Evolutionary conservation across 1,284 basidiomycete species (phyloP).

Genomic region (Ganoderma meredithae): DNA sequence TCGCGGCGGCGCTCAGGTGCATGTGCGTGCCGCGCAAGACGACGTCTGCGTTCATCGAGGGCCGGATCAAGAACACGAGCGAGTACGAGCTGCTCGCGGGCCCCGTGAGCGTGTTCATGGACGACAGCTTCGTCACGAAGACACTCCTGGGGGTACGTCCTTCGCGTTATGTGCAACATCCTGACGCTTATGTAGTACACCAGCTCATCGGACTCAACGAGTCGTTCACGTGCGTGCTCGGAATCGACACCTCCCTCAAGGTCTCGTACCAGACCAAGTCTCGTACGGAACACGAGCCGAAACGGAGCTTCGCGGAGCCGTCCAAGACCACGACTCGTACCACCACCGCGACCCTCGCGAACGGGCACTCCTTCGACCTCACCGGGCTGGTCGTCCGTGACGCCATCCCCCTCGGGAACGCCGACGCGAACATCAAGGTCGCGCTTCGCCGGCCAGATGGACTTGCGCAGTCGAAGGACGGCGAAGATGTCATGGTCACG

Average conservation of each 20-base stretch:
- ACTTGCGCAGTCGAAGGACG: slow-evolving; percentile 54
- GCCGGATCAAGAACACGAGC: slow-evolving; percentile 58
- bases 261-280: slow-evolving; percentile 13
- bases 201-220: slow-evolving; percentile 57
- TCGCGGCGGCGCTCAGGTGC: slow-evolving; percentile 55
- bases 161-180: too few species aligned
- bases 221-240: slow-evolving; percentile 61
- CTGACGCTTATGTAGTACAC: neutral
- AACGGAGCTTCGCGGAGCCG: slow-evolving; percentile 48
- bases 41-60: slow-evolving; percentile 52
- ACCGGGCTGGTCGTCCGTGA: slow-evolving; percentile 55
- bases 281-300: slow-evolving; percentile 40
- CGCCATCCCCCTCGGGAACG: slow-evolving; percentile 52
- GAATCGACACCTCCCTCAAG: slow-evolving; percentile 50
- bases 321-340: slow-evolving; percentile 53
- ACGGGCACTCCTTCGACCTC: slow-evolving; percentile 56
- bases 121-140: slow-evolving; percentile 58
- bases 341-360: slow-evolving; percentile 52
- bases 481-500: slow-evolving; percentile 45
- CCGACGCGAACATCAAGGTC: slow-evolving; percentile 50
- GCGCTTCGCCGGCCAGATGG: slow-evolving; percentile 54
- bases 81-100: slow-evolving; percentile 61
- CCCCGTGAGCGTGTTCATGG: slow-evolving; percentile 56
- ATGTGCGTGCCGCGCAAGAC: slow-evolving; percentile 57
- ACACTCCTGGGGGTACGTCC: slow-evolving; percentile 51